Conservation (phyloP, 805 yeast species). For the Alloascoidea africana region DNA sequence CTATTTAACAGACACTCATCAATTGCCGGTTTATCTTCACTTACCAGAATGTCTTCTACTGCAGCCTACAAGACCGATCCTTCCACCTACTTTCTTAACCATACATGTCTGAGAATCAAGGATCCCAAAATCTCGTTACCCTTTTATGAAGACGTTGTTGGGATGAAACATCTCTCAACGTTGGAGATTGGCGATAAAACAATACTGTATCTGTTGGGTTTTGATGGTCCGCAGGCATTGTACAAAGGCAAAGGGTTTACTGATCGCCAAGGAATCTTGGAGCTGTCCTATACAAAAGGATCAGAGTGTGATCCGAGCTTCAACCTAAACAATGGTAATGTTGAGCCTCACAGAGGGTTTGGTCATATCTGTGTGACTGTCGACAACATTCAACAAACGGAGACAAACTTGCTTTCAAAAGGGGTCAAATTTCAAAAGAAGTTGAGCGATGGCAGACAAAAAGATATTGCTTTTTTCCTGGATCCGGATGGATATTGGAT, state of each 20-base stretch:
- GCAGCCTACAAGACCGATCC: conserved; percentile 3
- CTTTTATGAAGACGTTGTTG: conserved; percentile 64
- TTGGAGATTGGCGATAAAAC: conserved; percentile 42
- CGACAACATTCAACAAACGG: conserved; percentile 53
- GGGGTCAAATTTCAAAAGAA: conserved; percentile 74
- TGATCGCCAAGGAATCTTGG: conserved; percentile 54
- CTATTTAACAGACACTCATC: too few species aligned
- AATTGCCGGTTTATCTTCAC: too few species aligned
- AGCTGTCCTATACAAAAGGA: conserved; percentile 72
- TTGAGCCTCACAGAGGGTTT: conserved; percentile 74
- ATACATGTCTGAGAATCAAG: conserved; percentile 63
- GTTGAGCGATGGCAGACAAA: conserved; percentile 81
- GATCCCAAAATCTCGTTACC: conserved; percentile 61
- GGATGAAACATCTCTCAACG: conserved; percentile 44
- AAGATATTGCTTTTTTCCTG: conserved; percentile 82
- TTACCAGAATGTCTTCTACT: too few species aligned
- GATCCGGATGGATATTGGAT: conserved; percentile 98
- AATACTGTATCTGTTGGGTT: conserved; percentile 55
- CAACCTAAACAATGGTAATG: conserved; percentile 67
- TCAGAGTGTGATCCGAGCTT: conserved; percentile 41
- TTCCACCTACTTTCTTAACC: conserved; percentile 3
- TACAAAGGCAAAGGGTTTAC: conserved; percentile 23
- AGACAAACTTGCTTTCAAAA: conserved; percentile 37
- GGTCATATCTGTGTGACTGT: conserved; percentile 90
- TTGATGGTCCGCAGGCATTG: conserved; percentile 27